A percentile compares a stretch with the other conserved stretches of the same genome.
phyloP scores from a whole-genome alignment of 441 rosid species.

The Erysimum cheiri region DNA sequence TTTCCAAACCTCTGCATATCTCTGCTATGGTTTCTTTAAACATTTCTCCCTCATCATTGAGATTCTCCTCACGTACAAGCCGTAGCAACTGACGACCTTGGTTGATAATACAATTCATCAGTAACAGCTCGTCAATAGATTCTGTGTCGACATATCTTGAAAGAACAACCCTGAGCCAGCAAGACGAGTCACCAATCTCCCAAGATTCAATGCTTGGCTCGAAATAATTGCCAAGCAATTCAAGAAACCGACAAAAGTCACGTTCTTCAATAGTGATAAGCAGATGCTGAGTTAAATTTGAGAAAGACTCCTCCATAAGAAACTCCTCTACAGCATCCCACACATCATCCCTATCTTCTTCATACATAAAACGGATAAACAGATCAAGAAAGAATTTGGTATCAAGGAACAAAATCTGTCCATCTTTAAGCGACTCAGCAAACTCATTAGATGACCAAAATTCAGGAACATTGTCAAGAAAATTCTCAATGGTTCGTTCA shows the following conservation, averaged over 20 bases:
- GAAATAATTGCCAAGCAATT: slow-evolving; percentile 41
- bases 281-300: slow-evolving; percentile 67
- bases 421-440: slow-evolving; percentile 77
- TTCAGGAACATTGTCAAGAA: slow-evolving; percentile 81
- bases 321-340: slow-evolving; percentile 77
- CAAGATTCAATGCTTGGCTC: slow-evolving; percentile 39
- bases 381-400: slow-evolving; percentile 66
- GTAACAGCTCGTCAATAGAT: slow-evolving; percentile 69
- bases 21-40: slow-evolving; percentile 53
- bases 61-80: slow-evolving; percentile 69
- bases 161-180: slow-evolving; percentile 66
- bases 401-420: slow-evolving; percentile 69
- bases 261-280: slow-evolving; percentile 72
- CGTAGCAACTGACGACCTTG: slow-evolving; percentile 73
- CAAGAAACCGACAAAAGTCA: slow-evolving; percentile 59
- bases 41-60: slow-evolving; percentile 48
- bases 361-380: slow-evolving; percentile 67
- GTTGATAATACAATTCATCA: slow-evolving; percentile 68
- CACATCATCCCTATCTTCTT: slow-evolving; percentile 65
- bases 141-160: slow-evolving; percentile 49
- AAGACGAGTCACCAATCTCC: slow-evolving; percentile 48
- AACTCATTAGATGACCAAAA: slow-evolving; percentile 92
- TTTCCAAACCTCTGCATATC: slow-evolving; percentile 52
- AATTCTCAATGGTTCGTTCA: slow-evolving; percentile 70
- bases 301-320: slow-evolving; percentile 67